Evolutionary conservation across 306 rosid species (phyloP), one percentile per base, ranked within the genome.

Genomic region (Abrus pulchellus): DNA sequence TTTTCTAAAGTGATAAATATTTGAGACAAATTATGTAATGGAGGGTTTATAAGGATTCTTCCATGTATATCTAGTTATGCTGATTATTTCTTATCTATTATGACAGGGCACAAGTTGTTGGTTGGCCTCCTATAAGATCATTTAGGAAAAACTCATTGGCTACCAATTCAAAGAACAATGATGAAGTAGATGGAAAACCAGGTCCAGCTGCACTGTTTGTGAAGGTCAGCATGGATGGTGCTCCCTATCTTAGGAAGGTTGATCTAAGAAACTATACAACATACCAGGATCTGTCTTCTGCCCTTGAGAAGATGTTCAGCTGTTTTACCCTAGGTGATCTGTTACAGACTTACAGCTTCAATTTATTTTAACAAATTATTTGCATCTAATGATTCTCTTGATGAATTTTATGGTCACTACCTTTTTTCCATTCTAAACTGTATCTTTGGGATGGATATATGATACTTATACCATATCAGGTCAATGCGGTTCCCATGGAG

Each of bases 221-320:
- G 80, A 93, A 93, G 86, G 97, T 93, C 78, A 91, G 97, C 90
- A 93, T 93, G 94, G 98, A 93, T 68, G 98, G 98, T 40, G 98
- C 97, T 86, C 98, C 98, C 36, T 92, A 94, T 88, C 81, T 90
- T 75, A 86, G 98, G 88, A 94, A 94, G 90, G 97, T 94, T 6
- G 94, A 92, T 86, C 92, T 94, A 80, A 82, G 92, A 83, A 90
- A 83, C 68, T 92, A 92, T 69, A 79, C 88, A 41, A 75, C 92
- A 2, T 94, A 92, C 84, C 90, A 84, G 85, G 98, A 94, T 10
- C 80, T 94, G 32, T 94, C 98, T 67, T 87, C 92, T 82, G 94
- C 93, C 57, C 93, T 94, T 38, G 98, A 92, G 83, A 94, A 90
- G 88, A 94, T 94, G 98, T 94, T 94, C 87, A 90, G 94, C 90